Conservation (phyloP, 2,329 filamentous ascomycete genomes). For the Penicillium sp. region DNA sequence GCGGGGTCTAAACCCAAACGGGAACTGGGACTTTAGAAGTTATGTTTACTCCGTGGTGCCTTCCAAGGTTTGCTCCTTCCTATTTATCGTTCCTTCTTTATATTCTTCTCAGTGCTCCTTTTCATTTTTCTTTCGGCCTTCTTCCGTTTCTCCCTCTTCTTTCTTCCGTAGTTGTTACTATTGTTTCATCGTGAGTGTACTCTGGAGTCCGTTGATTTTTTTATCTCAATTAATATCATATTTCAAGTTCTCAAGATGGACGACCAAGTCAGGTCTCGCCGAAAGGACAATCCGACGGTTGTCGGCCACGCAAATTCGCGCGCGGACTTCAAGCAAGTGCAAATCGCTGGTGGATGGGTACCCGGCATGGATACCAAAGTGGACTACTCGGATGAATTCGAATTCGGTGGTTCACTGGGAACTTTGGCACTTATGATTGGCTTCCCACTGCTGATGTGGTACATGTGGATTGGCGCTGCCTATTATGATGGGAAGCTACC, state of each 20-base stretch:
- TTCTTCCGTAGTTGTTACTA: neutral
- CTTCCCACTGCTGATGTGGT: slow-evolving; percentile 93
- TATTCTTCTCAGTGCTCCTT: neutral
- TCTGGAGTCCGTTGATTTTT: neutral
- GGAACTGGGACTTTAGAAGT: no score
- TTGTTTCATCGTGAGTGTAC: neutral
- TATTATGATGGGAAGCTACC: slow-evolving; percentile 86
- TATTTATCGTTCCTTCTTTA: neutral
- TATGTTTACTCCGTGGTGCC: no score
- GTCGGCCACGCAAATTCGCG: neutral
- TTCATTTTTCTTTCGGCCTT: no score
- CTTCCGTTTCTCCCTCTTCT: neutral
- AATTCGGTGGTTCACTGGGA: slow-evolving; percentile 83
- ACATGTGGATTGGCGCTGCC: slow-evolving; percentile 95
- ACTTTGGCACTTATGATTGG: slow-evolving; percentile 78
- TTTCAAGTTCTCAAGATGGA: neutral
- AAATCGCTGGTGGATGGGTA: slow-evolving; percentile 21
- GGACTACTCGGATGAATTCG: slow-evolving; percentile 44
- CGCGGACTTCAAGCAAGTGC: slow-evolving; percentile 17
- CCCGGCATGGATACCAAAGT: slow-evolving; percentile 27
- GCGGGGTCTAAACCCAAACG: no score
- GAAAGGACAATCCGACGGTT: neutral
- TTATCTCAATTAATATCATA: neutral
- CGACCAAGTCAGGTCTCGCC: neutral
- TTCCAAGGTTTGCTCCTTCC: neutral